Base-by-base conservation (phyloP, 1,284 basidiomycete species). In the Ustilago trichophora region DNA sequence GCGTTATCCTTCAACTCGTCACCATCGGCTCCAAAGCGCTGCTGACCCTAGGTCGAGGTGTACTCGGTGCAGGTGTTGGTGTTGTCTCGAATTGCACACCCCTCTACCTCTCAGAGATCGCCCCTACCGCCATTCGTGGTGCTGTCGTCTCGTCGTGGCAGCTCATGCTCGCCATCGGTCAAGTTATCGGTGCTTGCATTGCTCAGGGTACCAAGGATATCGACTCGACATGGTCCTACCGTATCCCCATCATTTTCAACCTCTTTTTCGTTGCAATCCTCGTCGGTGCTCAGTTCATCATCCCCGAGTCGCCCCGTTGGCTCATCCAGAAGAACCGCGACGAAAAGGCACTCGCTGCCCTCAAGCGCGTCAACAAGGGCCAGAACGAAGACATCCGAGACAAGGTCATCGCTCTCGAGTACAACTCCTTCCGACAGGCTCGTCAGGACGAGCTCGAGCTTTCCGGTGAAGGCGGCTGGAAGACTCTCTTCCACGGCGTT, bases 31-130 rank as follows among this genome's bases (percentile, higher is more conserved):
- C 49, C 29, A 64, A 70, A 18, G 78, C 78, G 11, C 75, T 82
- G n/a, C 68, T 84, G 18, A 81, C 82, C 15, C 82, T 82, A 35
- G 83, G 83, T 35, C 77, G 83, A 48, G 72, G 82, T 18, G 75
- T 84, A 16, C 81, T 83, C 22, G 83, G 83, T 52, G 66, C 75
- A 7, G 83, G 83, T 66, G 82, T 84, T 35, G 83, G 83, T 53
- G 74, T 83, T 52, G 77, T 83, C 40, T 81, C 80, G 42, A 83
- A 83, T 57, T 57, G 60, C 53, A 72, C 71, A 1, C 73, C 75
- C 6, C 76, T 84, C n/a, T 85, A 84, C 58, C 75, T 84, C 24
- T 82, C 81, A 21, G 83, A 84, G 56, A 82, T 84, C 52, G 80
- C 83, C 4, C 83, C 83, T 18, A 78, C 80, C 8, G 80, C 82